Base-by-base conservation (phyloP, 352 stramenopile genomes). In the Pythium aphanidermatum region DNA sequence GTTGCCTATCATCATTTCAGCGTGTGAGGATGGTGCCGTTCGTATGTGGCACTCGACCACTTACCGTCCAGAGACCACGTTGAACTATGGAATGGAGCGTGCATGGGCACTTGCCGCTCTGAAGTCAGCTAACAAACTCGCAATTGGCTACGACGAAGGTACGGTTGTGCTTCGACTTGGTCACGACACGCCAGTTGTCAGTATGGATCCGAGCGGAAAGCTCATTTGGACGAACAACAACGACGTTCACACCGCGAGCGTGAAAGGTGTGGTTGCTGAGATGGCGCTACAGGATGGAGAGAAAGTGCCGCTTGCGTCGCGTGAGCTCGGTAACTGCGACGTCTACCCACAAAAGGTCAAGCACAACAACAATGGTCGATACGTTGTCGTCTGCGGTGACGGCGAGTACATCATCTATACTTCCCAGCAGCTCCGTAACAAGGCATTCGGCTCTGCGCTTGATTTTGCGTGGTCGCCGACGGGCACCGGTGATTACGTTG, bases 401-500 rank as follows among this genome's bases (percentile, higher is more conserved):
- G 96, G 96, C 31, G 97, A 99, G 75, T 99, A 99, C 74, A 98
- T 99, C 58, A 99, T 99, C 62, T 99, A 99, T 76, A 99, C 97
- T 19, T 92, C 95, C 8, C 94, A 98, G 73, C 84, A 91, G 51
- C 58, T 96, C 35, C 78, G 90, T 32, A 95, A 94, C 65, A 98
- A 98, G 64, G 91, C 92, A 3, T 99, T 99, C 60, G 97, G 97
- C 29, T 81, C 92, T 28, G 96, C 88, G 0, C 79, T 99, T 24
- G 96, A 99, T 68, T 99, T 99, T 82, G 95, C 95, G 16, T 99
- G 97, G 97, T 96, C 83, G 28, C 86, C 86, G 0, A 90, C 82
- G 7, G 96, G 96, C 39, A 99, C 96, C 5, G 96, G 96, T 28
- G 97, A 99, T 67, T 99, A 99, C 60, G 95, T 97, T n/a, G 95